These are phyloP conservation scores for Colletotrichum paranaense DNA, from an alignment of 2,329 filamentous ascomycete species.

Conservation along the genomic window DNA sequence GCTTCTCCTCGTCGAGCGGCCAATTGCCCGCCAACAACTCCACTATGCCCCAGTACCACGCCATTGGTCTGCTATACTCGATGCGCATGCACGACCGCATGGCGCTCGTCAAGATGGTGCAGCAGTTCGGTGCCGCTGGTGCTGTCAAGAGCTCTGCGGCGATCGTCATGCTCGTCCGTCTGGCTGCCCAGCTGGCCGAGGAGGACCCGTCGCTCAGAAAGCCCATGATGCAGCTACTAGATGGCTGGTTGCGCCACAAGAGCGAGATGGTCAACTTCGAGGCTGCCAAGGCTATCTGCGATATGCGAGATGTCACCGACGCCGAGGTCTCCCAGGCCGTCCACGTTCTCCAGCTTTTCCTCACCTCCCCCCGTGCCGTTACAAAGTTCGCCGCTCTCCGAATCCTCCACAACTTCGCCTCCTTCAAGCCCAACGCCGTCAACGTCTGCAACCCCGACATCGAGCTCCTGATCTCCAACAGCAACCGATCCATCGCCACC, in stretches of 20 bases:
- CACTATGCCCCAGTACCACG: constrained; percentile 98
- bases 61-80: constrained; percentile 96
- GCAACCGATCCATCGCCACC: constrained; percentile 96
- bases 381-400: constrained; percentile 98
- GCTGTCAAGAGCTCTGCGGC: constrained; percentile 96
- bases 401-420: constrained; percentile 95
- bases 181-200: constrained; percentile 93
- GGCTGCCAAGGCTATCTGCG: constrained; percentile 96
- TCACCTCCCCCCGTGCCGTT: constrained; percentile 93
- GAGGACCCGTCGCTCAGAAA: constrained; percentile 90
- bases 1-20: constrained; percentile 84
- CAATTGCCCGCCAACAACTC: constrained; percentile 89
- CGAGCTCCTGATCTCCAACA: constrained; percentile 95
- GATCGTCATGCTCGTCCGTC: constrained; percentile 88
- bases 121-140: constrained; percentile 93
- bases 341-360: constrained; percentile 94
- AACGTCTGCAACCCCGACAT: constrained; percentile 97
- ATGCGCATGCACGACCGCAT: constrained; percentile 98
- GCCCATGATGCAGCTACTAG: constrained; percentile 96
- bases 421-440: constrained; percentile 94
- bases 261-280: constrained; percentile 99
- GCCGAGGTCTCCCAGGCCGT: constrained; percentile 92
- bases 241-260: constrained; percentile 97
- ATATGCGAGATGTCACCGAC: constrained; percentile 93
- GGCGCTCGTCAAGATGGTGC: constrained; percentile 99